Conservation (phyloP, 495 filamentous ascomycete genomes). For the Cercophora newfieldiana region DNA sequence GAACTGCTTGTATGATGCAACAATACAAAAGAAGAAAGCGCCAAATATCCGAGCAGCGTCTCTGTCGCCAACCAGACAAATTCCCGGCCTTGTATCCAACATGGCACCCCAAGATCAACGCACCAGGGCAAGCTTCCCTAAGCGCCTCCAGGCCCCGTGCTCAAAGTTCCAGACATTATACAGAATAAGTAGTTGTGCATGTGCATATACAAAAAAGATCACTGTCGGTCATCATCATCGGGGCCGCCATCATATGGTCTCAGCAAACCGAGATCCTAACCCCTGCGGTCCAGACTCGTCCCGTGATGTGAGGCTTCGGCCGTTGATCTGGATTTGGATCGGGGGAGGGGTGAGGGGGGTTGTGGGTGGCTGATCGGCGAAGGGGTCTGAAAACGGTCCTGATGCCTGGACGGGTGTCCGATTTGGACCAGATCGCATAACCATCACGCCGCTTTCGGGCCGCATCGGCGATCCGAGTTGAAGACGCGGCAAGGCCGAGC, state of each 20-base stretch:
- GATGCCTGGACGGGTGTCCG: slow-evolving; percentile 46
- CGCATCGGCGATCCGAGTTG: slow-evolving; percentile 51
- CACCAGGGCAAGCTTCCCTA: slow-evolving; percentile 12
- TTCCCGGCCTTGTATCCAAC: slow-evolving; percentile 19
- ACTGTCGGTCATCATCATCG: neutral
- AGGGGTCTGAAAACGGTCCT: slow-evolving; percentile 36
- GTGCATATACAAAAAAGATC: slow-evolving; percentile 12
- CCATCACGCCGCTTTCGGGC: slow-evolving; percentile 46
- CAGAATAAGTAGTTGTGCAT: slow-evolving; percentile 16
- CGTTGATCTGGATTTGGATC: slow-evolving; percentile 39
- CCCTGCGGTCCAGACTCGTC: slow-evolving; percentile 48
- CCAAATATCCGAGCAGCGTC: neutral
- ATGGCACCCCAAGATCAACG: slow-evolving; percentile 10
- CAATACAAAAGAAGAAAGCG: neutral
- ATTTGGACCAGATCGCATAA: slow-evolving; percentile 46
- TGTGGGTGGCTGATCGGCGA: slow-evolving; percentile 1
- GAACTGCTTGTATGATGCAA: neutral
- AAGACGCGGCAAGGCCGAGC: slow-evolving; percentile 27
- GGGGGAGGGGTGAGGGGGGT: slow-evolving; percentile 30
- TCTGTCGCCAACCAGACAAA: neutral
- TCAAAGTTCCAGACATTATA: slow-evolving; percentile 32
- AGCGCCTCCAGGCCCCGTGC: slow-evolving; percentile 2
- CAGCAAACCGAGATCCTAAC: slow-evolving; percentile 52
- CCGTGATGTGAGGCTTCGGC: slow-evolving; percentile 46
- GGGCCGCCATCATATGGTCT: slow-evolving; percentile 46